Conservation (phyloP, 495 filamentous ascomycete species). For the Neurospora terricola region DNA sequence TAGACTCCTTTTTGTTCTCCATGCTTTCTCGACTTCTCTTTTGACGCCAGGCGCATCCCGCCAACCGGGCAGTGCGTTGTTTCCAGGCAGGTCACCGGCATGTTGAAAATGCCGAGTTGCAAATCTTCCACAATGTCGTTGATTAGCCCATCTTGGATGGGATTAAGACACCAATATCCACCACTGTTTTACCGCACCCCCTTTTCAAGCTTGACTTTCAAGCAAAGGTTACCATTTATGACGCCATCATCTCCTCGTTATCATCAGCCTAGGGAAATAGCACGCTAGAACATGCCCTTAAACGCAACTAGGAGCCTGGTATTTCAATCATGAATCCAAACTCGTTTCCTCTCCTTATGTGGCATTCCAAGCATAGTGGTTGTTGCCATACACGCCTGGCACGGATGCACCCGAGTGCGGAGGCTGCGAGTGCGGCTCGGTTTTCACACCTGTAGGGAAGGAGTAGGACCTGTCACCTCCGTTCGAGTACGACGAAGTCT, state of each 20-base stretch:
- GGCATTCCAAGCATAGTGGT: conserved; percentile 18
- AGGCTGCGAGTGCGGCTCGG: conserved; percentile 3
- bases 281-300: not conserved
- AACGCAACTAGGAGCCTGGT: not conserved
- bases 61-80: not conserved
- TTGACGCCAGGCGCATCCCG: not conserved
- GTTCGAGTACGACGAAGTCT: conserved; percentile 25
- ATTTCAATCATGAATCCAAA: not conserved
- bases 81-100: not conserved
- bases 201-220: not conserved
- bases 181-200: not conserved
- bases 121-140: not conserved
- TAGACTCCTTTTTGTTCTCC: not conserved
- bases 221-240: not conserved
- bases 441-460: conserved; percentile 19
- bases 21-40: not conserved
- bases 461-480: conserved; percentile 30
- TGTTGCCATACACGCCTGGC: conserved; percentile 6
- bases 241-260: not conserved
- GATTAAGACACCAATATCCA: not conserved
- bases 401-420: conserved; percentile 6
- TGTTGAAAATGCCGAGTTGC: not conserved
- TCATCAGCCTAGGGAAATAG: not conserved
- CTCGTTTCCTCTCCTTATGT: conserved; percentile 3
- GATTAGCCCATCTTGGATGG: not conserved